Percentiles rank a stretch among this genome's conserved stretches.
These are phyloP conservation scores for Fusarium longipes DNA, from an alignment of 2,329 filamentous ascomycete species.

Conservation along the genomic window DNA sequence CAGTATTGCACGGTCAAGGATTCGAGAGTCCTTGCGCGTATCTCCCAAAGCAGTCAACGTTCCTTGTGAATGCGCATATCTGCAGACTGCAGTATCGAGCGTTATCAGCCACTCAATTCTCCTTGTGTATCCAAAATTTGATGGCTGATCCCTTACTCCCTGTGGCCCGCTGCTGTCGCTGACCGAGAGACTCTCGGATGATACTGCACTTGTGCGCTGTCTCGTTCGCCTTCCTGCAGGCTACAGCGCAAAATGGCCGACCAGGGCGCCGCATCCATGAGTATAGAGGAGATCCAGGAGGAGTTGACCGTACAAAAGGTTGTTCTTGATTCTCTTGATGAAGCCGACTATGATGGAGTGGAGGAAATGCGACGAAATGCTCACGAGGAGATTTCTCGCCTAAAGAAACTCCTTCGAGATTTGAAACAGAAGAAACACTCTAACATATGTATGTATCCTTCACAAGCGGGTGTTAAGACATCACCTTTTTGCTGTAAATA, in stretches of 20 bases:
- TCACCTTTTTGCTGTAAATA: background rate
- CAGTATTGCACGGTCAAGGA: background rate
- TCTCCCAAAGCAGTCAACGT: background rate
- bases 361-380: constrained; percentile 48
- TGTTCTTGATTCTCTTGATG: constrained; percentile 56
- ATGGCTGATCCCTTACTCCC: constrained; percentile 25
- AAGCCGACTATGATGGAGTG: constrained; percentile 44
- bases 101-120: constrained; percentile 9
- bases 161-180: constrained; percentile 26
- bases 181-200: constrained; percentile 28
- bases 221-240: constrained; percentile 23
- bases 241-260: constrained; percentile 29
- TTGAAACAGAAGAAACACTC: constrained; percentile 19
- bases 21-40: background rate
- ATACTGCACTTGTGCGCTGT: constrained; percentile 30
- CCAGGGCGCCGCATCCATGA: constrained; percentile 29
- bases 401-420: constrained; percentile 49
- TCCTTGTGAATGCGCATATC: background rate
- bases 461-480: background rate
- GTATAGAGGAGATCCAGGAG: constrained; percentile 50
- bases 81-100: background rate
- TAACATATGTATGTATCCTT: constrained; percentile 10
- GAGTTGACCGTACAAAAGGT: constrained; percentile 58
- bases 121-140: constrained; percentile 17
- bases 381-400: constrained; percentile 43